Evolutionary conservation across 352 stramenopile genomes (phyloP), one percentile per base, ranked within the genome.

Genomic region (Blastocystis sp.): DNA sequence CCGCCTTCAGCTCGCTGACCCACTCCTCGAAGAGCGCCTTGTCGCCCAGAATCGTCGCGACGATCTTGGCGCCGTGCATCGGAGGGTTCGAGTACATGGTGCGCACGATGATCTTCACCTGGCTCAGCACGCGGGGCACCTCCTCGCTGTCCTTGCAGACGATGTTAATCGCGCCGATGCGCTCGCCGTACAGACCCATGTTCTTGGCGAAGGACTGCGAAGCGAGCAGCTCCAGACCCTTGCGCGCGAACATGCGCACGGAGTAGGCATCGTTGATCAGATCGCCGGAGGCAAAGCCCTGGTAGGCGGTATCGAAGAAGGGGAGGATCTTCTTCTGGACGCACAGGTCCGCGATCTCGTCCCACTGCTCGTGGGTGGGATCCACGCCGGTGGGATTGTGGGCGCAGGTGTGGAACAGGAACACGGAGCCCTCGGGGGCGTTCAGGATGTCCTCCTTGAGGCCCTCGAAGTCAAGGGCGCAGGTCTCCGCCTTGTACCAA

Each of bases 271-370:
- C 93, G 71, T 91, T 91, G 52, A 92, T 93, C 23, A 93, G 91
- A 88, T 97, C 94, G 74, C 94, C 94, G 7, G 74, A 94, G 69
- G 94, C 94, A 89, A 97, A 97, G 88, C 94, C 95, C 91, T 97
- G 94, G 93, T 97, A 97, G 2, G 94, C 94, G 88, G 92, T 96
- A 91, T 97, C 94, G 88, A 97, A 96, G 91, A 97, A 95, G 48
- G 93, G 91, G 23, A 97, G 89, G 88, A 96, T 92, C 74, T 95
- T 91, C 90, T 96, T 96, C 66, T 90, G 89, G 90, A 95, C 94
- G 89, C 95, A 93, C 48, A 95, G 87, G 9, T 94, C 91, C 11
- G 92, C 90, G 79, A 97, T 95, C 89, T 95, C 88, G 76, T 94
- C 89, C 94, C 94, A 97, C 90, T 97, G 93, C 64, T 95, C 93